Evolutionary conservation across 1,284 basidiomycete genomes (phyloP).

Genomic region (Ganoderma leucocontextum): DNA sequence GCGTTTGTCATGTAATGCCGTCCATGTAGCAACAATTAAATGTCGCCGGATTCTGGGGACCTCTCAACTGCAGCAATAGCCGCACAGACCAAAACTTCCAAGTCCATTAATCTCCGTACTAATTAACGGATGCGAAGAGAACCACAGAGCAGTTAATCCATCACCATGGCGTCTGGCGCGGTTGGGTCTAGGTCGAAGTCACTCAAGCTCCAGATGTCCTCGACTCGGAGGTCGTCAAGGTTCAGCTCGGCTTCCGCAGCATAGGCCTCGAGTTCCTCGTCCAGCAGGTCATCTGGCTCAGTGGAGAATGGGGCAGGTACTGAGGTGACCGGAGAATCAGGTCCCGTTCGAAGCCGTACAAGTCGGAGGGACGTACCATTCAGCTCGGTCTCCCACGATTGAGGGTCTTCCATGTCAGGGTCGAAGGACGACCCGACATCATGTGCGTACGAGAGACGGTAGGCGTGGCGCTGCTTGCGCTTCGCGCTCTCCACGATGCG

Average conservation of each 20-base stretch:
- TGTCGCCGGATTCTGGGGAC: neutral
- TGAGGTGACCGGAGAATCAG: slow-evolving; percentile 12
- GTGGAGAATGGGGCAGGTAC: slow-evolving; percentile 26
- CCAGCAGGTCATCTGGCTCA: slow-evolving; percentile 56
- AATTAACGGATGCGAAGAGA: neutral
- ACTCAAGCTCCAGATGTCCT: slow-evolving; percentile 42
- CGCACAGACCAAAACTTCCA: neutral
- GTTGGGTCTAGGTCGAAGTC: slow-evolving; percentile 35
- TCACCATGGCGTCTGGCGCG: slow-evolving; percentile 32
- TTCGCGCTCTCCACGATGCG: slow-evolving; percentile 65
- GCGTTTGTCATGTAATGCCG: neutral
- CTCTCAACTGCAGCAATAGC: neutral
- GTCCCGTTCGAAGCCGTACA: neutral
- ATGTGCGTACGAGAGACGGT: slow-evolving; percentile 65
- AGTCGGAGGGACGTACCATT: slow-evolving; percentile 41
- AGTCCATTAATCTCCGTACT: neutral
- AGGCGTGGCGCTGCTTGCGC: slow-evolving; percentile 57
- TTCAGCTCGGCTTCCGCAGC: slow-evolving; percentile 64
- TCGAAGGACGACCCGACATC: slow-evolving; percentile 80
- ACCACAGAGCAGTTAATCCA: slow-evolving; percentile 24
- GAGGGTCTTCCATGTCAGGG: slow-evolving; percentile 69
- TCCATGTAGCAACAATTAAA: neutral
- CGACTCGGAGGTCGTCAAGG: slow-evolving; percentile 54
- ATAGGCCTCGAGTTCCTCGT: slow-evolving; percentile 66
- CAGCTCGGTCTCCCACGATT: slow-evolving; percentile 64